Conservation (phyloP, 208 protist genomes). For the Leishmania lainsoni region DNA sequence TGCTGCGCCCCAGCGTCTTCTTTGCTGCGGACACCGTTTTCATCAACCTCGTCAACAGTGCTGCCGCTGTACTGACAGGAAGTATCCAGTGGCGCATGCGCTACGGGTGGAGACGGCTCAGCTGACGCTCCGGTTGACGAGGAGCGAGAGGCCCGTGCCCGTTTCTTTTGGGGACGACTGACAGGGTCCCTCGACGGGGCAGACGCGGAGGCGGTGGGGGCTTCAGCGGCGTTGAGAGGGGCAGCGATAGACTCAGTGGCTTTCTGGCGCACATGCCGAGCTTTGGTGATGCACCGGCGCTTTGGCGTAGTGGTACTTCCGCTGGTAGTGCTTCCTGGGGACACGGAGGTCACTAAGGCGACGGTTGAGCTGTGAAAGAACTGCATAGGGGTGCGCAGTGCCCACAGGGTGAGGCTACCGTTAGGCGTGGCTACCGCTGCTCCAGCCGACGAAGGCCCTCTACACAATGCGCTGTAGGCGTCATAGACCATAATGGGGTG, state of each 20-base stretch:
- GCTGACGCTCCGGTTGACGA: background rate
- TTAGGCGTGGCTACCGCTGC: background rate
- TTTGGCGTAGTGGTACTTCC: slow-evolving; percentile 7
- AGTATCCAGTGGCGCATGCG: background rate
- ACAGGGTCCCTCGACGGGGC: background rate
- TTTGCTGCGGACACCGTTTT: background rate
- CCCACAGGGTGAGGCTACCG: background rate
- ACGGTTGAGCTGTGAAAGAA: slow-evolving; percentile 13
- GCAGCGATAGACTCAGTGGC: background rate
- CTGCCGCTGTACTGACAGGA: background rate
- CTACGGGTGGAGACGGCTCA: background rate
- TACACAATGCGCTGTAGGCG: background rate
- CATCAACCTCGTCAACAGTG: slow-evolving; percentile 4
- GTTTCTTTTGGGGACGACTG: background rate
- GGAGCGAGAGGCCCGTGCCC: background rate
- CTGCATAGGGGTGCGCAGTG: slow-evolving; percentile 15
- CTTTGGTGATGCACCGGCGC: slow-evolving; percentile 30
- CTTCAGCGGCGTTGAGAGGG: background rate
- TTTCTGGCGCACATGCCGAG: slow-evolving; percentile 10
- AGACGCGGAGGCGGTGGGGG: background rate
- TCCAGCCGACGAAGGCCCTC: background rate
- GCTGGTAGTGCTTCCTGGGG: background rate
- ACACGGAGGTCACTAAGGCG: background rate
- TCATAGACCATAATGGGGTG: background rate
- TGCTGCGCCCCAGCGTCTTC: background rate